Conservation (phyloP, 257 asterid genomes). For the Dorcoceras hygrometricum region DNA sequence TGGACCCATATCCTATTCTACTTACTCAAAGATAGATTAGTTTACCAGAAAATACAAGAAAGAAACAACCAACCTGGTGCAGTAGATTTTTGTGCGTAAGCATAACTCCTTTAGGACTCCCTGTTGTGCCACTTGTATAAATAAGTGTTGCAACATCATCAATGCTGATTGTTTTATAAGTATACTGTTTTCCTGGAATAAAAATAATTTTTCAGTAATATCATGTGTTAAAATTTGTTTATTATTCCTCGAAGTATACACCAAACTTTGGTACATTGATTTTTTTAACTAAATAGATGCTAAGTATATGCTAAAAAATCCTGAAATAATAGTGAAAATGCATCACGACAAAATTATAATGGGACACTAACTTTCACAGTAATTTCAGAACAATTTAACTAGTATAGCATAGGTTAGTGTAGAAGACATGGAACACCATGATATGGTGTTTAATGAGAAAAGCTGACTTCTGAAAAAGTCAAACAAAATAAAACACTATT, state of each 20-base stretch:
- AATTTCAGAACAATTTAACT: not conserved
- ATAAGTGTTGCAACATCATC: conserved; percentile 81
- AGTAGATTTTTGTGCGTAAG: conserved; percentile 86
- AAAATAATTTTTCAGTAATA: conserved; percentile 21
- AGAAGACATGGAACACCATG: not conserved
- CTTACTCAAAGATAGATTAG: not conserved
- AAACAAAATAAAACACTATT: not conserved
- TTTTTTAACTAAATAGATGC: not conserved
- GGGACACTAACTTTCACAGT: not conserved
- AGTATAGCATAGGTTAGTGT: not conserved
- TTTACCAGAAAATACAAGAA: conserved; percentile 14
- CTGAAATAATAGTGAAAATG: conserved; percentile 11
- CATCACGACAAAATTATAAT: not conserved
- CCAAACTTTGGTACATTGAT: not conserved
- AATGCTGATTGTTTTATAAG: conserved; percentile 57
- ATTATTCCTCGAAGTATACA: not conserved
- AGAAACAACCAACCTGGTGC: conserved; percentile 64
- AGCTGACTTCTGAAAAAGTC: not conserved
- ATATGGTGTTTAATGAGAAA: not conserved
- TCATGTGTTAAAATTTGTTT: conserved; percentile 11
- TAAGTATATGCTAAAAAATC: conserved; percentile 1
- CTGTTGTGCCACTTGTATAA: conserved; percentile 95
- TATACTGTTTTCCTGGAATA: conserved; percentile 52
- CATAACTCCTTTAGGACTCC: conserved; percentile 96
- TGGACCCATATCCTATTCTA: not conserved